Percentiles rank a stretch among this genome's conserved stretches.
Conservation (phyloP, 1,284 basidiomycete genomes). For the Puccinia polysora region DNA sequence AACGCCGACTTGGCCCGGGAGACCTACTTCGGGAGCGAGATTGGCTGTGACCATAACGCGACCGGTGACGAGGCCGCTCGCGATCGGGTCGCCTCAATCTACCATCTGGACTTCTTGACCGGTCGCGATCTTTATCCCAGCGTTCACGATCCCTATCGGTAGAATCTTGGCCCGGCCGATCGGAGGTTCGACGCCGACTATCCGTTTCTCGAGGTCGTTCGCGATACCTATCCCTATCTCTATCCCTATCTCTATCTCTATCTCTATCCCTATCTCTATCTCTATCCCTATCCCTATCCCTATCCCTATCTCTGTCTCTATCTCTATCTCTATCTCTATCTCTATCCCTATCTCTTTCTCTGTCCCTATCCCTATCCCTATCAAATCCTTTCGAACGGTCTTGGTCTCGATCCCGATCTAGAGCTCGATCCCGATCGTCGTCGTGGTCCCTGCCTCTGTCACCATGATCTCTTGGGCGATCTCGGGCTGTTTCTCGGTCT, state of each 20-base stretch:
- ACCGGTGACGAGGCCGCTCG: constrained; percentile 19
- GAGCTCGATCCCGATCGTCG: constrained; percentile 1
- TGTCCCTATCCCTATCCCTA: background rate
- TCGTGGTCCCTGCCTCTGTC: constrained; percentile 1
- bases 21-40: constrained; percentile 22
- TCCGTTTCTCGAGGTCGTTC: constrained; percentile 1
- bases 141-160: constrained; percentile 22
- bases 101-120: constrained; percentile 13
- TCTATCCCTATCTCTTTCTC: background rate
- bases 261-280: background rate
- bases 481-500: constrained; percentile 15
- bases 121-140: constrained; percentile 12
- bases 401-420: constrained; percentile 17
- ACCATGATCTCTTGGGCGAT: constrained; percentile 7
- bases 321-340: constrained; percentile 19
- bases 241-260: background rate
- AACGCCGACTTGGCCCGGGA: constrained; percentile 11
- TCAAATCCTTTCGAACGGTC: background rate
- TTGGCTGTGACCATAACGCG: constrained; percentile 11
- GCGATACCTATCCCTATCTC: constrained; percentile 13
- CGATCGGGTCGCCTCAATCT: background rate
- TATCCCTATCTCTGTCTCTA: constrained; percentile 19
- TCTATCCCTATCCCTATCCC: constrained; percentile 13
- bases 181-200: background rate
- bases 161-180: constrained; percentile 6